A percentile compares a stretch with the other conserved stretches of the same genome.
Conservation (phyloP, 768 basidiomycete species). For the Mycena capillaripes region DNA sequence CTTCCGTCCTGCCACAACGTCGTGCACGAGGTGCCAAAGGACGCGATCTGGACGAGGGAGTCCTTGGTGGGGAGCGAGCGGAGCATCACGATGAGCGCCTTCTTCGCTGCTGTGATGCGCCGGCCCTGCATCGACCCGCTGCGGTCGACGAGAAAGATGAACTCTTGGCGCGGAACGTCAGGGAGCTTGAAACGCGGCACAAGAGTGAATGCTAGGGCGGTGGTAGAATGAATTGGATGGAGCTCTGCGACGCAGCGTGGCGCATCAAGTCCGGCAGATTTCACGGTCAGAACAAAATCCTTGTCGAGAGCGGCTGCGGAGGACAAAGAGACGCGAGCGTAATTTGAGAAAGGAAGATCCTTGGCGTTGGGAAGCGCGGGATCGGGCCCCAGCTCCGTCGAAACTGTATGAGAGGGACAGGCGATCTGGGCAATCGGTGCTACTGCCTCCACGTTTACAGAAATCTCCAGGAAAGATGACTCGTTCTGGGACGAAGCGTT, state of each 20-base stretch:
- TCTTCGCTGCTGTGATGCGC: conserved; percentile 52
- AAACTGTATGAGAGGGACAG: conserved; percentile 30
- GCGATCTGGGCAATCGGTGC: conserved; percentile 33
- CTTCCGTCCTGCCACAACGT: conserved; percentile 49
- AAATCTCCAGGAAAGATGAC: conserved; percentile 10
- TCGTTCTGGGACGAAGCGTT: not conserved
- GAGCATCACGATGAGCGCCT: conserved; percentile 55
- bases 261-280: conserved; percentile 54
- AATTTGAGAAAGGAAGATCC: conserved; percentile 25
- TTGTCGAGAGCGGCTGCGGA: conserved; percentile 38
- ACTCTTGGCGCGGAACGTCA: conserved; percentile 55
- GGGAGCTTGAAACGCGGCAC: conserved; percentile 57
- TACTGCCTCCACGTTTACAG: conserved; percentile 17
- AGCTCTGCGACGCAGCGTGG: conserved; percentile 60
- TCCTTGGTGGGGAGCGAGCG: conserved; percentile 49
- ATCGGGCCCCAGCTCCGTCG: conserved; percentile 33
- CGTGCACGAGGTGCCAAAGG: conserved; percentile 47
- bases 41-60: conserved; percentile 58
- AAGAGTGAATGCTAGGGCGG: conserved; percentile 56
- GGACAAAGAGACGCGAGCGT: conserved; percentile 31
- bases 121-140: conserved; percentile 54
- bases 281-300: conserved; percentile 59
- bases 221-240: conserved; percentile 32
- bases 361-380: conserved; percentile 23
- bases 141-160: conserved; percentile 63